These are phyloP conservation scores for Cercospora nicotianae DNA, from an alignment of 2,329 filamentous ascomycete species.

Conservation along the genomic window DNA sequence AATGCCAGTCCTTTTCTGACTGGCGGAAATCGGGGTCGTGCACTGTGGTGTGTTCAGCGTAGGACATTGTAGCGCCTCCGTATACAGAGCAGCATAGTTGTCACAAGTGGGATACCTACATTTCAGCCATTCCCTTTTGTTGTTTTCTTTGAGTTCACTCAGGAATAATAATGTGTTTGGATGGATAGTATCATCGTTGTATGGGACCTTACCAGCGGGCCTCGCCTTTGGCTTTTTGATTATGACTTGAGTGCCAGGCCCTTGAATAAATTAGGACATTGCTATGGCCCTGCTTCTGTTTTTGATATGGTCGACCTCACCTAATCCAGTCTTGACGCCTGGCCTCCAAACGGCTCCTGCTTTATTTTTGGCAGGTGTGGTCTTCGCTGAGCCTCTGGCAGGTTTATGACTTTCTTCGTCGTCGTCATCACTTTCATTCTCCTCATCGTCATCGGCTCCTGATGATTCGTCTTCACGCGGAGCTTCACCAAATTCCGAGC, in stretches of 20 bases:
- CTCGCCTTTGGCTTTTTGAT: slow-evolving; percentile 65
- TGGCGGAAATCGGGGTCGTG: slow-evolving; percentile 78
- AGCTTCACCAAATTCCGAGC: slow-evolving; percentile 41
- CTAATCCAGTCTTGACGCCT: slow-evolving; percentile 56
- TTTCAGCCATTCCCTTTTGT: slow-evolving; percentile 65
- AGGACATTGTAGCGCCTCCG: neutral
- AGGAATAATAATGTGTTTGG: slow-evolving; percentile 65
- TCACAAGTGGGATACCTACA: slow-evolving; percentile 43
- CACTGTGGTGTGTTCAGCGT: slow-evolving; percentile 50
- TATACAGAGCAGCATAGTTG: neutral
- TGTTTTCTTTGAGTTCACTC: slow-evolving; percentile 59
- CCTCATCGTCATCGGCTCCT: slow-evolving; percentile 43
- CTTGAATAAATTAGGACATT: neutral
- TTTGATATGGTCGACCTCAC: neutral
- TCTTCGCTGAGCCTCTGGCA: slow-evolving; percentile 21
- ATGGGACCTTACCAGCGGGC: slow-evolving; percentile 59
- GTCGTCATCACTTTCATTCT: slow-evolving; percentile 38
- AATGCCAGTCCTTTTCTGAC: slow-evolving; percentile 76
- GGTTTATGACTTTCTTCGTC: slow-evolving; percentile 28
- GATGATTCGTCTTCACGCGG: slow-evolving; percentile 40
- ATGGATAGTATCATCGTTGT: slow-evolving; percentile 59
- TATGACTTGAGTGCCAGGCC: slow-evolving; percentile 60
- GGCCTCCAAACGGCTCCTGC: slow-evolving; percentile 47
- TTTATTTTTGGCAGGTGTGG: slow-evolving; percentile 7
- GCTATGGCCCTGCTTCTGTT: neutral